These are phyloP conservation scores for Leccinum barrowsii DNA, from an alignment of 768 basidiomycete genomes.

Conservation along the genomic window DNA sequence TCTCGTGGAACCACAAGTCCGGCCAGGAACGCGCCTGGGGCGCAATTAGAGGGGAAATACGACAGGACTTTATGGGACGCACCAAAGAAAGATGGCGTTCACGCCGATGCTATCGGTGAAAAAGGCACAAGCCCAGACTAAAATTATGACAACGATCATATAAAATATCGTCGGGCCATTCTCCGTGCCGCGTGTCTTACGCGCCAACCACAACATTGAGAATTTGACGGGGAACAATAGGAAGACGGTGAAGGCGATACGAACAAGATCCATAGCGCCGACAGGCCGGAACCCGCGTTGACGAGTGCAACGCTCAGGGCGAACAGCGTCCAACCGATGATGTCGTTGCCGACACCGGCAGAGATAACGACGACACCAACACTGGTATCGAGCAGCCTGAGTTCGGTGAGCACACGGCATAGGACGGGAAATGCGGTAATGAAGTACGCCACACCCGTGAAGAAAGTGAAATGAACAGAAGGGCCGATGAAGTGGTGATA, in stretches of 20 bases:
- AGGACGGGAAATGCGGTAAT: conserved; percentile 87
- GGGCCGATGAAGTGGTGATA: conserved; percentile 56
- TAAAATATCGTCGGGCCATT: conserved; percentile 84
- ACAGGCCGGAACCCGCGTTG: conserved; percentile 79
- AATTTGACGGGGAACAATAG: conserved; percentile 65
- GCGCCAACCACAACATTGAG: conserved; percentile 67
- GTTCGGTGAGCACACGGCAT: conserved; percentile 84
- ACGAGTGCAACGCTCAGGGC: conserved; percentile 91
- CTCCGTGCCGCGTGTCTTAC: conserved; percentile 73
- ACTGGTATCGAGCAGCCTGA: conserved; percentile 86
- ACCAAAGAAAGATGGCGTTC: conserved; percentile 80
- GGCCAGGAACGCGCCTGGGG: conserved; percentile 71
- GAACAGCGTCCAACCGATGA: conserved; percentile 83
- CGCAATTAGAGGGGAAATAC: not conserved
- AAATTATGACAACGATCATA: conserved; percentile 80
- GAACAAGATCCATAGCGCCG: conserved; percentile 83
- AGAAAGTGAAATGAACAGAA: conserved; percentile 74
- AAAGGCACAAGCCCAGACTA: conserved; percentile 85
- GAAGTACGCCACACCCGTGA: conserved; percentile 87
- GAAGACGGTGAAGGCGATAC: conserved; percentile 76
- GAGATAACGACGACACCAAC: conserved; percentile 92
- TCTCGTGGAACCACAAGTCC: conserved; percentile 84
- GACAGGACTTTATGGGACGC: not conserved
- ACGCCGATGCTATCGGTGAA: conserved; percentile 93
- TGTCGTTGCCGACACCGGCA: conserved; percentile 88